Base-by-base conservation (phyloP, 2,329 filamentous ascomycete species). In the Colletotrichum viniferum region DNA sequence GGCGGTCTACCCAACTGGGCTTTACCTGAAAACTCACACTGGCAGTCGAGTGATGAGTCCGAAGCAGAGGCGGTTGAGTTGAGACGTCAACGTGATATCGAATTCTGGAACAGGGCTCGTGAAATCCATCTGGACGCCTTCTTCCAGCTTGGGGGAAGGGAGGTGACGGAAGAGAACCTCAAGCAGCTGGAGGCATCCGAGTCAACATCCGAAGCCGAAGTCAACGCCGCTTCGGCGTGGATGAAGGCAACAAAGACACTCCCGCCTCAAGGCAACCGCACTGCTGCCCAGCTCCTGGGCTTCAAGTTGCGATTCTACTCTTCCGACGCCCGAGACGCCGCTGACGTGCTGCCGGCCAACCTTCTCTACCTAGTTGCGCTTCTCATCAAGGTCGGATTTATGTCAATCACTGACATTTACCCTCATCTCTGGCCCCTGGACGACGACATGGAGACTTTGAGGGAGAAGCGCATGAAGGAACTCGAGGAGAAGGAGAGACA, bases 241-340 rank as follows among this genome's bases (percentile, higher is more conserved):
- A 95, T 98, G 79, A 89, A 92, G 77, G 88, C 91, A 74, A 98
- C 96, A 4, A 93, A 93, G 71, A 97, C 95, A 0, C 86, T 97
- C 5, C 96, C 96, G 6, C 95, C 96, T 2, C 89, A 91, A 34
- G 97, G 97, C 34, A 99, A 98, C 82, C 92, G 94, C 58, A 95
- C 97, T 74, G 97, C 97, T 2, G 97, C 97, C 34, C 97, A 98
- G 82, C 90, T 99, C 5, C 92, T 99, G 16, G 97, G 97, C 5
- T 99, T 99, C 89, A 99, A 99, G 85, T 90, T 99, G 66, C 94
- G 95, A 16, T 99, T 98, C 84, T 99, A 99, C 82, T 94, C 95
- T 55, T 97, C 95, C 0, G 88, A 93, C 32, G 92, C 94, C 43
- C 92, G 96, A 71, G 92, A 95, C 75, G 90, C 92, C 69, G 87